Evolutionary conservation across 2,329 filamentous ascomycete species (phyloP).

Genomic region (Phialophora chinensis): DNA sequence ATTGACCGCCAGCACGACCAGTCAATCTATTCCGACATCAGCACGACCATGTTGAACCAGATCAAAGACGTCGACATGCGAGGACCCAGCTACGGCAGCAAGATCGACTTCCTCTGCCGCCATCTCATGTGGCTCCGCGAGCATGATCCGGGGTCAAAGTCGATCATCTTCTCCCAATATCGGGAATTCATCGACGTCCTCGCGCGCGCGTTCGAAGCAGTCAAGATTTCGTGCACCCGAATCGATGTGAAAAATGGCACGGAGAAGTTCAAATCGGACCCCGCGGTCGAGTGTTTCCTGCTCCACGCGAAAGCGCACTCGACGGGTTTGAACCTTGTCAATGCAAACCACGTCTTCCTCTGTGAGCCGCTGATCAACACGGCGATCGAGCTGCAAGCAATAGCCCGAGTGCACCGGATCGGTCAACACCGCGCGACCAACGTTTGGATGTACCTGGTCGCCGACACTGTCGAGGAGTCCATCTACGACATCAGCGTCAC

Average conservation of each 20-base stretch:
- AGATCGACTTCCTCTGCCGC: slow-evolving; percentile 80
- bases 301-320: slow-evolving; percentile 88
- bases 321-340: slow-evolving; percentile 87
- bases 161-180: slow-evolving; percentile 93
- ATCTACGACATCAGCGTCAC: slow-evolving; percentile 87
- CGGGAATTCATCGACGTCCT: slow-evolving; percentile 79
- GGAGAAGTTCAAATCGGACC: slow-evolving; percentile 75
- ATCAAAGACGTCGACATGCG: slow-evolving; percentile 82
- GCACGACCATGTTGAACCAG: slow-evolving; percentile 70
- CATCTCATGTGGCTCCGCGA: slow-evolving; percentile 86
- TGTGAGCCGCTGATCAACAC: slow-evolving; percentile 94
- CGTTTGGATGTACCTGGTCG: slow-evolving; percentile 94
- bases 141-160: slow-evolving; percentile 84
- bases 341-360: slow-evolving; percentile 91
- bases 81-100: slow-evolving; percentile 75
- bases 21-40: slow-evolving; percentile 79
- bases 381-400: slow-evolving; percentile 90
- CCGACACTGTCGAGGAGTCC: slow-evolving; percentile 86
- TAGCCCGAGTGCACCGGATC: slow-evolving; percentile 92
- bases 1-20: slow-evolving; percentile 45
- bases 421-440: slow-evolving; percentile 87
- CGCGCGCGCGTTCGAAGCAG: slow-evolving; percentile 69
- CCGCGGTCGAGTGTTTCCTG: slow-evolving; percentile 78
- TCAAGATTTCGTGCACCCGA: slow-evolving; percentile 74
- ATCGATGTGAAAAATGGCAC: slow-evolving; percentile 74